These are phyloP conservation scores for Sporobolomyces phaffii DNA, from an alignment of 768 basidiomycete species.

Conservation along the genomic window DNA sequence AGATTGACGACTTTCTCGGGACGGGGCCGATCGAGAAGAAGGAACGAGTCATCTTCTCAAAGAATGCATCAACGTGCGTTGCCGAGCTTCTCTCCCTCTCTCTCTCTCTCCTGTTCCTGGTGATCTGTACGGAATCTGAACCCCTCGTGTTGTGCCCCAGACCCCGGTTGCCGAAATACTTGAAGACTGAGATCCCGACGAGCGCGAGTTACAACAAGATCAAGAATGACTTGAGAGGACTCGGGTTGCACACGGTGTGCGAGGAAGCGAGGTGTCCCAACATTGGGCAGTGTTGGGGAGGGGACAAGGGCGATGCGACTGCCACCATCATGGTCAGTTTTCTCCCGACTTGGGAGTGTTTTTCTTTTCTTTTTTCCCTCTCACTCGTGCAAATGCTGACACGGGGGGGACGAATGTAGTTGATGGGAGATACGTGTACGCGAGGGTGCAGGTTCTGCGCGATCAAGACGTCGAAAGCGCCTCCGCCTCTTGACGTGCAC, in stretches of 20 bases:
- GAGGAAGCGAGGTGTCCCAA: conserved; percentile 99
- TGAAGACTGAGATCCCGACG: conserved; percentile 54
- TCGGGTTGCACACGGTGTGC: conserved; percentile 90
- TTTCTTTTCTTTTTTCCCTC: neutral
- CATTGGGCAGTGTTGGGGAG: conserved; percentile 99
- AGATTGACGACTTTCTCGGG: conserved; percentile 32
- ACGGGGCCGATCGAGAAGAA: neutral
- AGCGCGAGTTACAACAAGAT: conserved; percentile 83
- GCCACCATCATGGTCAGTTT: conserved; percentile 90
- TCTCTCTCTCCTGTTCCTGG: too few relatives aligned
- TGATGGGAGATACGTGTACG: conserved; percentile 99
- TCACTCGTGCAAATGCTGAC: neutral
- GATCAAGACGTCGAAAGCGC: conserved; percentile 82
- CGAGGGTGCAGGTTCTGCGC: conserved; percentile 96
- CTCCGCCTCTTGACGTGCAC: conserved; percentile 86
- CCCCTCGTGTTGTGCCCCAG: neutral
- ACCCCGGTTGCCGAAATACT: conserved; percentile 38
- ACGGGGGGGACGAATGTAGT: conserved; percentile 49
- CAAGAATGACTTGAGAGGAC: conserved; percentile 87
- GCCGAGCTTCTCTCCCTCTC: neutral
- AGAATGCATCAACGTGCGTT: conserved; percentile 26
- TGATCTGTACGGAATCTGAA: too few relatives aligned
- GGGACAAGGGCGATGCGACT: conserved; percentile 65
- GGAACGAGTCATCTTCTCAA: conserved; percentile 28
- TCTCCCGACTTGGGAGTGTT: too few relatives aligned